phyloP scores from a whole-genome alignment of 2,329 filamentous ascomycete genomes.

The Aspergillus quadricinctus region DNA sequence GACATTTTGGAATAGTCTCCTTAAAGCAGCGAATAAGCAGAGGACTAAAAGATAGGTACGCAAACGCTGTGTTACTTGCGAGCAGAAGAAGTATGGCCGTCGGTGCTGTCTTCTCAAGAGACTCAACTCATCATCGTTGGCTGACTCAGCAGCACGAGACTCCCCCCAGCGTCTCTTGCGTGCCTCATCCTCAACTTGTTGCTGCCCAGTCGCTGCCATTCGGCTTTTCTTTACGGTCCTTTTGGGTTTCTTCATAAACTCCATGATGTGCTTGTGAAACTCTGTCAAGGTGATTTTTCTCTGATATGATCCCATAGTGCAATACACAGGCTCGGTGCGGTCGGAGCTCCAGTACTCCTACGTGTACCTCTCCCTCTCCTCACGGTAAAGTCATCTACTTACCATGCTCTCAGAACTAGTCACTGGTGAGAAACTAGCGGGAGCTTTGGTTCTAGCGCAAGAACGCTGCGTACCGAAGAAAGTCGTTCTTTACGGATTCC shows the following conservation, averaged over 20 bases:
- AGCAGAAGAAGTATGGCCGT: not conserved
- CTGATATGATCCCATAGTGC: conserved; percentile 44
- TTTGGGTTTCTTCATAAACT: conserved; percentile 3
- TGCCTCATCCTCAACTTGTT: not conserved
- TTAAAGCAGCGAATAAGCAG: not conserved
- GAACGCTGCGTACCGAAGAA: not conserved
- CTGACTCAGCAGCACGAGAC: conserved; percentile 18
- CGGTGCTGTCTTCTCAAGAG: not conserved
- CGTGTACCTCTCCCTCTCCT: conserved; percentile 24
- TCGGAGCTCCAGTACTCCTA: conserved; percentile 40
- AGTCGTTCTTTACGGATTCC: not conserved
- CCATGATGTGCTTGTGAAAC: conserved; percentile 18
- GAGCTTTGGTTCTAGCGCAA: not conserved
- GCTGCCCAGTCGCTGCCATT: not conserved
- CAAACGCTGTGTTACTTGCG: not conserved
- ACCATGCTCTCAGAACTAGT: not conserved
- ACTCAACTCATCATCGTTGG: not conserved
- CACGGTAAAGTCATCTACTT: not conserved
- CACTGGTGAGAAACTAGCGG: not conserved
- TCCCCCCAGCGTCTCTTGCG: not conserved
- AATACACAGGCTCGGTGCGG: conserved; percentile 42
- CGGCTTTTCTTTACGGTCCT: not conserved
- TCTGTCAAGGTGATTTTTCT: conserved; percentile 23
- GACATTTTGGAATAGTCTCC: not conserved
- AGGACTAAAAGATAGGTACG: not conserved